These are phyloP conservation scores for Eutreptiella sp. DNA, from an alignment of 208 protist genomes.

Conservation along the genomic window DNA sequence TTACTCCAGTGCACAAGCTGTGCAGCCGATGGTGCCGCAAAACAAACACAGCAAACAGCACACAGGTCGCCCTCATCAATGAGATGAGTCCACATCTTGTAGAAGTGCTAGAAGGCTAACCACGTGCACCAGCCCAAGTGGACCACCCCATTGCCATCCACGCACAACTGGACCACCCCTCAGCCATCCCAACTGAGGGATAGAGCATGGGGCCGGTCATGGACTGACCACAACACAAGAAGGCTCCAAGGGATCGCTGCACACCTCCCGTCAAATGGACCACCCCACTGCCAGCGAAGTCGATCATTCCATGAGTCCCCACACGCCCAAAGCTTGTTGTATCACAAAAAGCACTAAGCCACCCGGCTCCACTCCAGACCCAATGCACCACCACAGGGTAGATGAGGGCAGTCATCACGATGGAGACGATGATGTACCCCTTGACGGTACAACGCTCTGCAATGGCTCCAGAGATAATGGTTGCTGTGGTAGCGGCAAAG, in stretches of 20 bases:
- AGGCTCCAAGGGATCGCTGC: slow-evolving; percentile 2
- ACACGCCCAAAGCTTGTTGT: slow-evolving; percentile 21
- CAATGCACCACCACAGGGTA: slow-evolving; percentile 33
- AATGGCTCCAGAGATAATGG: slow-evolving; percentile 34
- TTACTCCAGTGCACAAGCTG: too few relatives aligned
- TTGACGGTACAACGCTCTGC: slow-evolving; percentile 23
- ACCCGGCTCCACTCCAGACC: slow-evolving; percentile 19
- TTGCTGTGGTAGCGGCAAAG: slow-evolving; percentile 23
- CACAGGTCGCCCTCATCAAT: too few relatives aligned
- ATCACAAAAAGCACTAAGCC: slow-evolving; percentile 16
- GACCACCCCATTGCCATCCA: too few relatives aligned
- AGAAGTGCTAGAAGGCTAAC: too few relatives aligned
- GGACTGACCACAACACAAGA: too few relatives aligned
- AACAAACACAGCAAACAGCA: too few relatives aligned
- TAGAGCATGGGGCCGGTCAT: too few relatives aligned
- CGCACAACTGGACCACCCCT: too few relatives aligned
- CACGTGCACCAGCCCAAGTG: too few relatives aligned
- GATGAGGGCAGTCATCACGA: slow-evolving; percentile 11
- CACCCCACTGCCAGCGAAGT: slow-evolving; percentile 33
- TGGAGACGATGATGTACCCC: slow-evolving; percentile 24
- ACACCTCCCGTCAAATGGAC: slow-evolving; percentile 32
- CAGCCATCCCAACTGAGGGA: too few relatives aligned
- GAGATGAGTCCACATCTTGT: too few relatives aligned
- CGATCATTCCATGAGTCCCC: slow-evolving; percentile 21
- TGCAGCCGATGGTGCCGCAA: too few relatives aligned